phyloP scores from a whole-genome alignment of 2,329 filamentous ascomycete species.

The Botrytis pseudocinerea region DNA sequence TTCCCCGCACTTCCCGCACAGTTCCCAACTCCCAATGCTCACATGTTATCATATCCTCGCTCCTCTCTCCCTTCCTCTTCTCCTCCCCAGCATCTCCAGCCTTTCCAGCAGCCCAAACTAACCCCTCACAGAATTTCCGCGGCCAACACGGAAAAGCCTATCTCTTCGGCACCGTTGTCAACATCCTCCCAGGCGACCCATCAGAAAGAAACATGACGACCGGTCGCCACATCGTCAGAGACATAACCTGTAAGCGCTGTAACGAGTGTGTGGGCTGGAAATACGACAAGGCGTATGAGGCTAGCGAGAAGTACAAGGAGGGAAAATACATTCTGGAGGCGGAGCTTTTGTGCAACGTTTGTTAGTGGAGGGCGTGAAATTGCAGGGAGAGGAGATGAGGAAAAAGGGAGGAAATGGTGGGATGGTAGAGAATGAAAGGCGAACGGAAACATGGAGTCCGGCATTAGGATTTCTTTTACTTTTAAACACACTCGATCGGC shows the following conservation, averaged over 20 bases:
- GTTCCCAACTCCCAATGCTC: not conserved
- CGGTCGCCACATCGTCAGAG: slow-evolving; percentile 87
- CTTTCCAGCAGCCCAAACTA: not conserved
- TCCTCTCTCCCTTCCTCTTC: not conserved
- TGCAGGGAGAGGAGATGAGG: not conserved
- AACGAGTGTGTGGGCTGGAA: slow-evolving; percentile 95
- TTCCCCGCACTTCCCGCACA: not conserved
- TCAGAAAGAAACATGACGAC: slow-evolving; percentile 98
- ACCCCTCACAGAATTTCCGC: slow-evolving; percentile 76
- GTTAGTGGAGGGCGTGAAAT: slow-evolving; percentile 40
- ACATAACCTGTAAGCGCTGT: slow-evolving; percentile 90
- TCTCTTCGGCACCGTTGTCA: slow-evolving; percentile 93
- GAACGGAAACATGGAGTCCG: not conserved
- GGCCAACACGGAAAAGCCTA: slow-evolving; percentile 98
- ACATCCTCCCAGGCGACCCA: slow-evolving; percentile 79
- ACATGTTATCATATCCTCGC: not conserved
- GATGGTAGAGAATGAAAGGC: not conserved
- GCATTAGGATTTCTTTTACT: not conserved
- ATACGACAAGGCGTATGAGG: slow-evolving; percentile 95
- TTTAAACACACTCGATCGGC: not conserved
- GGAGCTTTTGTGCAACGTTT: slow-evolving; percentile 80
- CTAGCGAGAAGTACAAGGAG: slow-evolving; percentile 96
- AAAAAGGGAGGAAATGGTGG: no score
- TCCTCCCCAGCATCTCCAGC: not conserved
- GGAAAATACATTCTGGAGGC: slow-evolving; percentile 96